Evolutionary conservation across 1,139 yeast genomes (phyloP).

Genomic region (Lizanozyma gosingica): DNA sequence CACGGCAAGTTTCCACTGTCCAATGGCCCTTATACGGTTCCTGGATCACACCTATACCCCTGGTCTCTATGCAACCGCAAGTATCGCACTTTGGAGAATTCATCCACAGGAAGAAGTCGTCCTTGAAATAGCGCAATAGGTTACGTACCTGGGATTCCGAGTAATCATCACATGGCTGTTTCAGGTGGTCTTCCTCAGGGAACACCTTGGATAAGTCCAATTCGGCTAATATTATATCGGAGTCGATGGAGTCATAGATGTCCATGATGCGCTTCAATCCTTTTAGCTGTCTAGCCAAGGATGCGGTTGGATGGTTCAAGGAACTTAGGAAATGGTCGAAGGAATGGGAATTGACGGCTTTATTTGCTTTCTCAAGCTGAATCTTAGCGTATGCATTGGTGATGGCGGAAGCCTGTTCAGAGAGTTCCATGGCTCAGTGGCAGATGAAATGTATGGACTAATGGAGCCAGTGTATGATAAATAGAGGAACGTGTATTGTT

Average conservation of each 20-base stretch:
- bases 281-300: background rate
- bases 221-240: background rate
- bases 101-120: constrained; percentile 78
- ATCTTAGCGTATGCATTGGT: no score
- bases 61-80: constrained; percentile 39
- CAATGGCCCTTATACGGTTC: constrained; percentile 34
- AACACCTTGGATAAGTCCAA: background rate
- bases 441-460: no score
- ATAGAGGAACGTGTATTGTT: no score
- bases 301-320: background rate
- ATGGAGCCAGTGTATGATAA: no score
- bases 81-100: constrained; percentile 54
- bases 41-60: constrained; percentile 19
- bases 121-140: constrained; percentile 37
- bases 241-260: background rate
- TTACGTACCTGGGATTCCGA: background rate
- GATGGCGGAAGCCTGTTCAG: no score
- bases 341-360: no score
- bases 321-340: background rate
- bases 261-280: background rate
- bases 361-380: no score
- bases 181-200: background rate
- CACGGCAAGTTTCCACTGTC: constrained; percentile 36
- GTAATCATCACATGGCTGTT: background rate
- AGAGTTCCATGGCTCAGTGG: no score